phyloP scores from a whole-genome alignment of 257 asterid species.

The Nicotiana undulata region DNA sequence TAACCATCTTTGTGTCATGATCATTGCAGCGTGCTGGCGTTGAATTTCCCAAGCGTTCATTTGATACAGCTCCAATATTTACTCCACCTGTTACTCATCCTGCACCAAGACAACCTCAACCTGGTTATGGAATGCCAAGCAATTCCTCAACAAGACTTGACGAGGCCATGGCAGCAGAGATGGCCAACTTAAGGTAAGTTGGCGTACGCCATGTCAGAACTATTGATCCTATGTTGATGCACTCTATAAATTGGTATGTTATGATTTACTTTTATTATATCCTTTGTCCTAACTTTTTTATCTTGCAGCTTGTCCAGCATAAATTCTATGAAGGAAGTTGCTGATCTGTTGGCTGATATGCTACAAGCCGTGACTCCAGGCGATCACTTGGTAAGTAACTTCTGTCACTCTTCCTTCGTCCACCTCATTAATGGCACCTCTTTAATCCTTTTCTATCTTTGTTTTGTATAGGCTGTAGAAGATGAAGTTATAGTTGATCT shows the following conservation, averaged over 20 bases:
- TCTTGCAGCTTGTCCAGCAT: constrained; percentile 47
- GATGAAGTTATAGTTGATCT: constrained; percentile 77
- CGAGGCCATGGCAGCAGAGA: constrained; percentile 79
- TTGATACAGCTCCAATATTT: constrained; percentile 59
- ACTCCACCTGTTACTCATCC: constrained; percentile 73
- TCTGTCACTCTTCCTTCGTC: not conserved
- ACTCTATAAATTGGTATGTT: not conserved
- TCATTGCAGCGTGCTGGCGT: constrained; percentile 70
- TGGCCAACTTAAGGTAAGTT: constrained; percentile 53
- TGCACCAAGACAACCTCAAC: constrained; percentile 48
- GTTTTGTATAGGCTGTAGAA: constrained; percentile 45
- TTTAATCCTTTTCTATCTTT: not conserved
- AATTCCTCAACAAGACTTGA: constrained; percentile 81
- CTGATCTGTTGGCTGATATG: constrained; percentile 78
- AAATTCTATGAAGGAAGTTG: constrained; percentile 52
- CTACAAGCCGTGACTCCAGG: constrained; percentile 65
- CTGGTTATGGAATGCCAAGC: constrained; percentile 92
- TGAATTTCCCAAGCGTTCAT: constrained; percentile 55
- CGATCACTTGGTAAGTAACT: constrained; percentile 42
- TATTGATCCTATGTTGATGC: not conserved
- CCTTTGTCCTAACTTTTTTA: not conserved
- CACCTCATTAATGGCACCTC: not conserved
- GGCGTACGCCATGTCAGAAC: not conserved
- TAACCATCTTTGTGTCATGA: not conserved
- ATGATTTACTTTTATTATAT: not conserved